Conservation (phyloP, 495 filamentous ascomycete genomes). For the Aspergillus nanangensis region DNA sequence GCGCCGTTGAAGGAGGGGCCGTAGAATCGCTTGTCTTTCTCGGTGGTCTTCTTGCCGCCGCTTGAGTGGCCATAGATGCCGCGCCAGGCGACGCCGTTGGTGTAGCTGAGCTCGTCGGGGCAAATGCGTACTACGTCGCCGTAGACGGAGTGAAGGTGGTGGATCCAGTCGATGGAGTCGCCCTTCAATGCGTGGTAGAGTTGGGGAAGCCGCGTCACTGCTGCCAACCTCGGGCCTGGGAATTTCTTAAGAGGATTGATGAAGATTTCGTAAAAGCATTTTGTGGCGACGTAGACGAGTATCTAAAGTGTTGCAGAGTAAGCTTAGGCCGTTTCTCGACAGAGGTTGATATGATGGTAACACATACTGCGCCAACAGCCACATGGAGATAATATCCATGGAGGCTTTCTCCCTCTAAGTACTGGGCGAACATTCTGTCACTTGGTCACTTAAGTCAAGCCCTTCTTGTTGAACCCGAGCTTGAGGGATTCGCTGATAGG, state of each 20-base stretch:
- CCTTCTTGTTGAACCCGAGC: no score
- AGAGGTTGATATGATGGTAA: no score
- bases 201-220: constrained; percentile 25
- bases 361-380: no score
- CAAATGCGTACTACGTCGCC: constrained; percentile 47
- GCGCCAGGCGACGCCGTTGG: constrained; percentile 44
- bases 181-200: constrained; percentile 8
- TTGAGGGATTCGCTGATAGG: no score
- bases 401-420: no score
- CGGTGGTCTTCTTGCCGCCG: neutral
- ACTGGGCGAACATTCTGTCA: no score
- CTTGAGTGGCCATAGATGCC: constrained; percentile 49
- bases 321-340: neutral
- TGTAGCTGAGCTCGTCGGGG: constrained; percentile 51
- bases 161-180: constrained; percentile 4
- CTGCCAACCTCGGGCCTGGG: constrained; percentile 41
- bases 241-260: constrained; percentile 38
- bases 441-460: no score
- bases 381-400: no score
- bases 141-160: constrained; percentile 25
- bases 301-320: neutral
- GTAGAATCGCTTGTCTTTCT: constrained; percentile 8
- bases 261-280: constrained; percentile 35
- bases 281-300: neutral
- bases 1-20: constrained; percentile 31